These are phyloP conservation scores for Cladorrhinum samala DNA, from an alignment of 495 filamentous ascomycete genomes.

Conservation along the genomic window DNA sequence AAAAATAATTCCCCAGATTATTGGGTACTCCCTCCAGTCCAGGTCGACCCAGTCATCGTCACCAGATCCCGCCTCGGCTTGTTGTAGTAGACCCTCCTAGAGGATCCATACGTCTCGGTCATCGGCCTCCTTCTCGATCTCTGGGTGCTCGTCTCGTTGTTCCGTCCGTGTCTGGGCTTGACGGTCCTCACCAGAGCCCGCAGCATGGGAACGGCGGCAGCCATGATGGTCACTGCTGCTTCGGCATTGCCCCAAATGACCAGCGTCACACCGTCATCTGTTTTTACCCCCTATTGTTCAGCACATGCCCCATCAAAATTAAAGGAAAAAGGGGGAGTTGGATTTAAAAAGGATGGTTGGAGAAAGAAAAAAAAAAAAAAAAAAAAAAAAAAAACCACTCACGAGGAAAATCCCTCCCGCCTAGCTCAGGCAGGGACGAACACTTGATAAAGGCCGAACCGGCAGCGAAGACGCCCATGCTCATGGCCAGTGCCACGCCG, in stretches of 20 bases:
- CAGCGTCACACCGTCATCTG: constrained; percentile 19
- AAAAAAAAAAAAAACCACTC: too few species aligned
- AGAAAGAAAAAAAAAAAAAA: too few species aligned
- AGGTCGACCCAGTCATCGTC: constrained; percentile 23
- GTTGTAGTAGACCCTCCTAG: constrained; percentile 20
- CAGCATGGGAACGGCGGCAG: constrained; percentile 29
- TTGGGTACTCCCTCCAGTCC: constrained; percentile 2
- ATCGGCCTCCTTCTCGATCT: constrained; percentile 4
- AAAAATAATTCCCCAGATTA: background rate
- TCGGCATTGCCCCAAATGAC: constrained; percentile 28
- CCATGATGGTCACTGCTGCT: constrained; percentile 30
- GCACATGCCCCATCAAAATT: too few species aligned
- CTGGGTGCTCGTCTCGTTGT: background rate
- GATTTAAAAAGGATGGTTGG: too few species aligned
- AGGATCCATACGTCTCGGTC: constrained; percentile 12
- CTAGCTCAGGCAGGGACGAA: constrained; percentile 23
- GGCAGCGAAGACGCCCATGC: constrained; percentile 27
- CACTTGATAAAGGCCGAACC: constrained; percentile 27
- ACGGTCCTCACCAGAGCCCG: constrained; percentile 22
- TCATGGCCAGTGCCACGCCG: constrained; percentile 35
- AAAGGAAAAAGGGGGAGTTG: too few species aligned
- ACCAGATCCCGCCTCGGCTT: constrained; percentile 22
- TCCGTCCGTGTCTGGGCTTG: background rate
- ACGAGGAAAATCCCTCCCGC: constrained; percentile 20
- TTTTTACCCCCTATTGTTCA: too few species aligned